These are phyloP conservation scores for cucumber (Cucumis sativus) DNA, from an alignment of 306 rosid species.

Conservation along the genomic window Cucumber_9930_V3 NC_026656.2:22611501-22612000, in stretches of 20 bases:
- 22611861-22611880: conserved; percentile 73
- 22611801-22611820: background rate
- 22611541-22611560: conserved; percentile 16
- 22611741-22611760: background rate
- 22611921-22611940: conserved; percentile 73
- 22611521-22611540: conserved; percentile 23
- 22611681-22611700: conserved; percentile 70
- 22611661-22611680: conserved; percentile 58
- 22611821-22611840: conserved; percentile 83
- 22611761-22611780: no score
- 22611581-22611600: conserved; percentile 27
- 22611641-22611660: conserved; percentile 53
- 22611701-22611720: conserved; percentile 74
- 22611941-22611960: conserved; percentile 73
- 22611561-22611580: conserved; percentile 16
- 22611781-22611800: background rate
- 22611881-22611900: conserved; percentile 67
- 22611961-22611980: conserved; percentile 77
- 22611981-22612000: conserved; percentile 81
- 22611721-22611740: conserved; percentile 58
- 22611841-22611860: conserved; percentile 75
- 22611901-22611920: conserved; percentile 65
- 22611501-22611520: background rate
- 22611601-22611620: conserved; percentile 46
- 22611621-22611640: conserved; percentile 44